phyloP scores from a whole-genome alignment of 495 filamentous ascomycete species.

The Articulospora tetracladia region DNA sequence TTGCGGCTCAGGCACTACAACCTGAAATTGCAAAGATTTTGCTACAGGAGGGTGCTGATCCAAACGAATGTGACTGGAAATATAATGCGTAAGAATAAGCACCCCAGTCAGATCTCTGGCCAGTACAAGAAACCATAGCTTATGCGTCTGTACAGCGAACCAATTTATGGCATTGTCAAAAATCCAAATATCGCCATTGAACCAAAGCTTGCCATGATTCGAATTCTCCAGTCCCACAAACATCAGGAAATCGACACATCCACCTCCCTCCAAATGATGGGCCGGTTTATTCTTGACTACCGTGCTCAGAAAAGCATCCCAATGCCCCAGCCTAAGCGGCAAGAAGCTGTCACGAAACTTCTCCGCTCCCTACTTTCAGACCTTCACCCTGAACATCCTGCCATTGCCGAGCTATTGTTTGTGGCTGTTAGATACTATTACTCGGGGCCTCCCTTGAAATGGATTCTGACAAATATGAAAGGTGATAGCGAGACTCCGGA shows the following conservation, averaged over 20 bases:
- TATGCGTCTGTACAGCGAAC: not conserved
- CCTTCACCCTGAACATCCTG: not conserved
- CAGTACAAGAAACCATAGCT: not conserved
- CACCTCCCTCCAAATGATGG: not conserved
- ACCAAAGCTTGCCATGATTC: conserved; percentile 9
- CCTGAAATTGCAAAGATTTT: conserved; percentile 6
- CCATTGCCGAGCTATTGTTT: not conserved
- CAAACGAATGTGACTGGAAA: not conserved
- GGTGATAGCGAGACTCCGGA: not conserved
- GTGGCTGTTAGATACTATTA: not conserved
- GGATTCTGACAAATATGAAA: not conserved
- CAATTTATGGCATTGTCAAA: not conserved
- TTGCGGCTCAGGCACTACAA: conserved; percentile 3
- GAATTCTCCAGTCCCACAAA: not conserved
- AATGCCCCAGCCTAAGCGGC: not conserved
- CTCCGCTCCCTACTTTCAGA: not conserved
- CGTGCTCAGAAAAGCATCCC: not conserved
- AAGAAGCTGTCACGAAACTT: not conserved
- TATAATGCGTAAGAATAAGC: not conserved
- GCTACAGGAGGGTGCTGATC: conserved; percentile 10
- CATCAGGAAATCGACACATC: not conserved
- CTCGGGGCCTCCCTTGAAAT: not conserved
- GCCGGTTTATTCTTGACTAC: conserved; percentile 1
- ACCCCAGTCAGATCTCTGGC: no score
- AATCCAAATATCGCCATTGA: not conserved